Base-by-base conservation (phyloP, 2,329 filamentous ascomycete genomes). In the Talaromyces sp. region DNA sequence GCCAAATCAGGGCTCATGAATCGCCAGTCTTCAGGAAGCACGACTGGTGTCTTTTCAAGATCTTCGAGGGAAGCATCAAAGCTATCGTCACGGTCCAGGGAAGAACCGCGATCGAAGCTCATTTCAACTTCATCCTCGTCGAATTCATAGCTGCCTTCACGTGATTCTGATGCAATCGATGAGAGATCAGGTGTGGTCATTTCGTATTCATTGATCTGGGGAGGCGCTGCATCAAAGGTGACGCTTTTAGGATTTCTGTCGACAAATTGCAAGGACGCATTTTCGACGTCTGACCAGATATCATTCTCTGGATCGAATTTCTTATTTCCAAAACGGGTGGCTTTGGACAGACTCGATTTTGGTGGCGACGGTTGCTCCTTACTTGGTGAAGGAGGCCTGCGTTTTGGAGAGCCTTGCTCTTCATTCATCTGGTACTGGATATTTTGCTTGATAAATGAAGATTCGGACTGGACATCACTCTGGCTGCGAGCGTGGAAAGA, bases 111-210 rank as follows among this genome's bases (percentile, higher is more conserved):
- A 58, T 82, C 72, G 65, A 82, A 76, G 67, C 85, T 90, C 52
- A 87, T 81, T 52, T 92, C 89, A 28, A 88, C 85, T 47, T 92
- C 85, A 13, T 91, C 88, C 33, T 90, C 86, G 2, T 81, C 81
- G 0, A 91, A 93, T 64, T 97, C 93, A 73, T 91, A 97, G 78
- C 93, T 98, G 49, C 92, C 92, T 71, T 97, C 92, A 9, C 93
- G 89, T 13, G 93, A 98, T 67, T 89, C 92, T 55, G 91, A 93
- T 28, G 91, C 91, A 27, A 96, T 83, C 0, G 93, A 96, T 1
- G 93, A 97, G n/a, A 96, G 85, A 71, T 97, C 95, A 11, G 95
- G 95, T 2, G 95, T 99, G 36, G 92, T 90, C 90, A 97, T 93
- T 77, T 98, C 95, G 74, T 98, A 99, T 77, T 99, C 95, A 72